phyloP scores from a whole-genome alignment of 345 rosid species.

The Populus euphratica region DNA sequence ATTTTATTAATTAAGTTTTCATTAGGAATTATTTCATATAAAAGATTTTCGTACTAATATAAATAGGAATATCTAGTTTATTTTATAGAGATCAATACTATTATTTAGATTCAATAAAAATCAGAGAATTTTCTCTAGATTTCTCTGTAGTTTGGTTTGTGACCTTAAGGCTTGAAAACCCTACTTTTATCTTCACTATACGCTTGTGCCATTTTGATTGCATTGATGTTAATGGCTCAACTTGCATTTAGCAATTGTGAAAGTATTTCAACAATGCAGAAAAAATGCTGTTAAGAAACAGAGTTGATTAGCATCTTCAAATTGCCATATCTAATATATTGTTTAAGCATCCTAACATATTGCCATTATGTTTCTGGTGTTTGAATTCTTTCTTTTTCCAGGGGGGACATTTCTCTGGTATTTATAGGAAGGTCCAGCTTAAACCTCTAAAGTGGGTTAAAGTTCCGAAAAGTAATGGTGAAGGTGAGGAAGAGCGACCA shows the following conservation, averaged over 20 bases:
- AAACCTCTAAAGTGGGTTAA: slow-evolving; percentile 94
- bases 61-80: too few species aligned
- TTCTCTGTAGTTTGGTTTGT: too few species aligned
- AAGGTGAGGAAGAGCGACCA: slow-evolving; percentile 95
- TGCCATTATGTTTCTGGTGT: slow-evolving; percentile 4
- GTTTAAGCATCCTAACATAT: background rate
- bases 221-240: background rate
- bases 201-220: background rate
- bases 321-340: background rate
- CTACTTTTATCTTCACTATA: too few species aligned
- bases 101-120: too few species aligned
- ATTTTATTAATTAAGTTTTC: too few species aligned
- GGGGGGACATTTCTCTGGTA: slow-evolving; percentile 99
- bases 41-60: too few species aligned
- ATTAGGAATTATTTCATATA: too few species aligned
- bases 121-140: too few species aligned
- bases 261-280: background rate
- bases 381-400: slow-evolving; percentile 32
- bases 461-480: slow-evolving; percentile 68
- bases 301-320: background rate
- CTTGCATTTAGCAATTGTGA: background rate
- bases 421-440: slow-evolving; percentile 94
- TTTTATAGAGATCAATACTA: too few species aligned
- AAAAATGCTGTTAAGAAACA: background rate
- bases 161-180: too few species aligned